Percentiles rank a stretch among this genome's conserved stretches.
Conservation (phyloP, 176 grass and related monocot genomes). For the Zizania latifolia region DNA sequence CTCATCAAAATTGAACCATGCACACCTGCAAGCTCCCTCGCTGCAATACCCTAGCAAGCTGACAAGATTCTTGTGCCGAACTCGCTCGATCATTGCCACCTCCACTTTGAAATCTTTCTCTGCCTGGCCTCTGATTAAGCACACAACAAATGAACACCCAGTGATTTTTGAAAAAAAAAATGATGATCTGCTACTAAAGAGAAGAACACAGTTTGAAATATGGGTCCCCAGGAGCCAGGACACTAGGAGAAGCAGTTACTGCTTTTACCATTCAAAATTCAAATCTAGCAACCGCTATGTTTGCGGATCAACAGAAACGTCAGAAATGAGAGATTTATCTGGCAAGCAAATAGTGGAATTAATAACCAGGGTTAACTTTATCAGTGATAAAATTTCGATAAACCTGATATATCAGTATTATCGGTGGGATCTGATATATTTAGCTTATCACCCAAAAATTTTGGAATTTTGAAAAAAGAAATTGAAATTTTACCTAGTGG, state of each 20-base stretch:
- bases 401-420: no score
- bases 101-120: conserved; percentile 86
- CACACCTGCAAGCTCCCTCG: conserved; percentile 77
- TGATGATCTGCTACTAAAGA: not conserved
- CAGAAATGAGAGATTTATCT: not conserved
- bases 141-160: not conserved
- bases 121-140: conserved; percentile 67
- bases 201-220: not conserved
- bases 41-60: conserved; percentile 86
- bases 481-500: no score
- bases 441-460: no score
- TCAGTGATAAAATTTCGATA: no score
- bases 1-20: not conserved
- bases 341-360: not conserved
- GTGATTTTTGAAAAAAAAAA: no score
- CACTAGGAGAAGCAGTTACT: conserved; percentile 16
- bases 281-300: conserved; percentile 1
- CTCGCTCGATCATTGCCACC: conserved; percentile 73
- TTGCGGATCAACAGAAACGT: not conserved
- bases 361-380: not conserved
- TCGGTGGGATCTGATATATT: no score
- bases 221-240: not conserved
- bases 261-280: conserved; percentile 13
- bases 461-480: no score
- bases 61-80: conserved; percentile 94